phyloP scores from a whole-genome alignment of 305 asterid species.

The Solanum hybrid region DNA sequence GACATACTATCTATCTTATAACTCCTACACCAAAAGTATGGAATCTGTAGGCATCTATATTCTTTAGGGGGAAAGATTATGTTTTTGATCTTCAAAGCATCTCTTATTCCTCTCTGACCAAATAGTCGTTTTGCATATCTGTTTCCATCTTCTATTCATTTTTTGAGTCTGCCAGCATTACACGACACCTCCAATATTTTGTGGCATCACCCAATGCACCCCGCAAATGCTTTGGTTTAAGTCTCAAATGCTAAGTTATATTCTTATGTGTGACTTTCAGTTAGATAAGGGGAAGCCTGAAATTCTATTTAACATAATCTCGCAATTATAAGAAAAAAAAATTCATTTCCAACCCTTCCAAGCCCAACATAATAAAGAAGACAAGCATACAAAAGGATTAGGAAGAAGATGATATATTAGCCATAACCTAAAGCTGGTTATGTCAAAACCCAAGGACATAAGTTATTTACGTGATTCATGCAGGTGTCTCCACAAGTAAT shows the following conservation, averaged over 20 bases:
- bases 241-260: not conserved
- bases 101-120: not conserved
- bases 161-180: not conserved
- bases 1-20: not conserved
- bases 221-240: not conserved
- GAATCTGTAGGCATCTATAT: not conserved
- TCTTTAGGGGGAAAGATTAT: not conserved
- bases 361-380: not conserved
- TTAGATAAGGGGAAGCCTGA: not conserved
- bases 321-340: not conserved
- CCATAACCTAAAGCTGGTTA: not conserved
- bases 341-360: not conserved
- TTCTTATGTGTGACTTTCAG: not conserved
- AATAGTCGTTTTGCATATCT: not conserved
- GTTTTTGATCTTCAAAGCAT: not conserved
- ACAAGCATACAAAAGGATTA: not conserved
- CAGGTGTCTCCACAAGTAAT: not conserved
- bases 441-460: not conserved
- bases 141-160: not conserved
- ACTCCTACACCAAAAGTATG: not conserved
- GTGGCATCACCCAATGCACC: not conserved
- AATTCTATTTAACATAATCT: not conserved
- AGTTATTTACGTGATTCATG: not conserved
- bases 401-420: not conserved
- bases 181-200: not conserved